Percentiles rank a stretch among this genome's conserved stretches.
Evolutionary conservation across 2,329 filamentous ascomycete species (phyloP).

Genomic region (Epichloe glyceriae): DNA sequence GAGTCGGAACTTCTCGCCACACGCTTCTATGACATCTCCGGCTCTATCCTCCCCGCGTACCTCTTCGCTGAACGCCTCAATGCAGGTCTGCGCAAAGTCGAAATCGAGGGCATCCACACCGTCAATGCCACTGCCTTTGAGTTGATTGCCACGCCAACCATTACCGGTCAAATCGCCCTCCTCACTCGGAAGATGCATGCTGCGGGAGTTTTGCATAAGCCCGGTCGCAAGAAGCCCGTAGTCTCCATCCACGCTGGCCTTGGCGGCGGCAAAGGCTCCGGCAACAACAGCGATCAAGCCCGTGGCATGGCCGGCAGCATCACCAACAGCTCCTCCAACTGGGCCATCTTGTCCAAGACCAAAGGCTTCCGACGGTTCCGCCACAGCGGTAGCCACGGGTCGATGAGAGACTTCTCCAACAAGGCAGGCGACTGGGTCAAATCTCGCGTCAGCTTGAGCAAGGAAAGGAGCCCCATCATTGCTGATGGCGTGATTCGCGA

Average conservation of each 20-base stretch:
- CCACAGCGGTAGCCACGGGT: conserved; percentile 5
- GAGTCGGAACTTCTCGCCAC: conserved; percentile 29
- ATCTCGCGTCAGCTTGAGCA: conserved; percentile 10
- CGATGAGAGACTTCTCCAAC: conserved; percentile 13
- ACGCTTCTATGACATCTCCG: conserved; percentile 38
- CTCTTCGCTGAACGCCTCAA: conserved; percentile 33
- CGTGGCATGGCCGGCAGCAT: not conserved
- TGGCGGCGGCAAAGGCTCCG: not conserved
- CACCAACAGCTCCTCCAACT: not conserved
- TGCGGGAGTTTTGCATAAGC: conserved; percentile 8
- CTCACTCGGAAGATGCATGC: conserved; percentile 17
- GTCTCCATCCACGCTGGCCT: conserved; percentile 1
- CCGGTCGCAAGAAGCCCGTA: conserved; percentile 8
- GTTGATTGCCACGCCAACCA: conserved; percentile 36
- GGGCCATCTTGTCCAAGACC: conserved; percentile 5
- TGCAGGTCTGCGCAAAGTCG: conserved; percentile 24
- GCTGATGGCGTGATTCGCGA: not conserved
- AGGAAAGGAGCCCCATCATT: conserved; percentile 5
- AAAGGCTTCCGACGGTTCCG: conserved; percentile 6
- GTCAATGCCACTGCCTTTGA: conserved; percentile 33
- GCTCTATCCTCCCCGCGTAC: conserved; percentile 34
- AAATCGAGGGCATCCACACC: conserved; percentile 23
- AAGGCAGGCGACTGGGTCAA: conserved; percentile 17
- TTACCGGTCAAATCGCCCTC: conserved; percentile 35
- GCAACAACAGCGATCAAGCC: not conserved